These are phyloP conservation scores for Leccinellum rugosiceps DNA, from an alignment of 768 basidiomycete species.

Conservation along the genomic window DNA sequence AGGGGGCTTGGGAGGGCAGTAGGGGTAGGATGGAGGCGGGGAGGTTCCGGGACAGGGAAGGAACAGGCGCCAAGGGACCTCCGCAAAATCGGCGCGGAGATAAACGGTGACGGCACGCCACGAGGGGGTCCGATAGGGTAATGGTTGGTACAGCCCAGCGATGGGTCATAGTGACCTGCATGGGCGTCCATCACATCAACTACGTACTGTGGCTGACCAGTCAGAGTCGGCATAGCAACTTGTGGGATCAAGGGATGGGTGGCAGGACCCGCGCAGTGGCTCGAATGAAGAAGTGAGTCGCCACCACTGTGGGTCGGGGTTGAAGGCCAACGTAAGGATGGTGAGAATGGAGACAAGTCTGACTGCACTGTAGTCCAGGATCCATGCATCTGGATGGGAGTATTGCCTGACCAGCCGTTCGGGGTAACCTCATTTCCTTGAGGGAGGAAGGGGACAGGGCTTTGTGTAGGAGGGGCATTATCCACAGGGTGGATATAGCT, in stretches of 20 bases:
- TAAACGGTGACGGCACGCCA: background rate
- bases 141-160: background rate
- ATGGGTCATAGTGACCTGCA: background rate
- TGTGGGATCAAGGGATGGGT: background rate
- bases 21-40: background rate
- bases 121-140: background rate
- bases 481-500: background rate
- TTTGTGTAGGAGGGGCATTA: background rate
- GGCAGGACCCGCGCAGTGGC: background rate
- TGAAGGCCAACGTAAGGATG: background rate
- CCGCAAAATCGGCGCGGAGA: conserved; percentile 8
- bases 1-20: background rate
- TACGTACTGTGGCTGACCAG: background rate
- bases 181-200: conserved; percentile 4
- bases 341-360: background rate
- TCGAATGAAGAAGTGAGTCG: background rate
- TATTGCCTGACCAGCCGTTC: background rate
- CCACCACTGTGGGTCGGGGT: background rate
- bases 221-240: conserved; percentile 5
- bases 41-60: background rate
- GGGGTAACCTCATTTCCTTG: background rate
- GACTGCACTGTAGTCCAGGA: background rate
- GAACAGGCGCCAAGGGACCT: background rate
- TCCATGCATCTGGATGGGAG: background rate
- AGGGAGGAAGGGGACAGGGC: background rate